Conservation (phyloP, 768 basidiomycete genomes). For the Rhizopogon vulgaris region DNA sequence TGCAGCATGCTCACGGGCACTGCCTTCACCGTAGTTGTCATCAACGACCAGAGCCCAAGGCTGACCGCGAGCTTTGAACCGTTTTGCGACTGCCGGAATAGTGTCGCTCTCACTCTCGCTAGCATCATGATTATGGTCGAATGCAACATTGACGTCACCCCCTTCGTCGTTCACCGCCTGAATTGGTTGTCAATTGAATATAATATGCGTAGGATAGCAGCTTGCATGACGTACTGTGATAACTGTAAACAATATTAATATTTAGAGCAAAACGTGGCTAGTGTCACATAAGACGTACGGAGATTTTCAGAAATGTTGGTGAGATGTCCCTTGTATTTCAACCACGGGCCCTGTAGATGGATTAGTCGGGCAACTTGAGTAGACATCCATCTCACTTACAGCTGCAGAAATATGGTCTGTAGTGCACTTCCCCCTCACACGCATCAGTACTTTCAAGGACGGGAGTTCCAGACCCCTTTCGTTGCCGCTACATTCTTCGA, state of each 20-base stretch:
- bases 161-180: conserved; percentile 93
- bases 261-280: background rate
- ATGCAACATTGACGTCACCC: conserved; percentile 87
- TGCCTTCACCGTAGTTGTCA: conserved; percentile 97
- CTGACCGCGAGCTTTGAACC: conserved; percentile 73
- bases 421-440: conserved; percentile 97
- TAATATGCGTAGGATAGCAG: background rate
- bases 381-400: conserved; percentile 33
- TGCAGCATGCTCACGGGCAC: conserved; percentile 96
- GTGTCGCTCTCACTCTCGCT: conserved; percentile 55
- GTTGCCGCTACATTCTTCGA: conserved; percentile 42
- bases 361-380: background rate
- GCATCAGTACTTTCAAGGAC: conserved; percentile 75
- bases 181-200: conserved; percentile 1
- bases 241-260: conserved; percentile 38
- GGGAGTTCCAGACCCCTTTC: conserved; percentile 68
- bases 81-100: conserved; percentile 88
- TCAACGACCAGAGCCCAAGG: conserved; percentile 95
- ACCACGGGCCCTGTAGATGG: conserved; percentile 77
- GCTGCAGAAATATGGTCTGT: conserved; percentile 99
- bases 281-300: conserved; percentile 41
- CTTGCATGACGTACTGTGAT: conserved; percentile 56
- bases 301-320: conserved; percentile 96
- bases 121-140: conserved; percentile 58
- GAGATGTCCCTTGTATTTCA: conserved; percentile 97